Evolutionary conservation across 2,329 filamentous ascomycete genomes (phyloP).

Genomic region (Elsinoe necatrix): DNA sequence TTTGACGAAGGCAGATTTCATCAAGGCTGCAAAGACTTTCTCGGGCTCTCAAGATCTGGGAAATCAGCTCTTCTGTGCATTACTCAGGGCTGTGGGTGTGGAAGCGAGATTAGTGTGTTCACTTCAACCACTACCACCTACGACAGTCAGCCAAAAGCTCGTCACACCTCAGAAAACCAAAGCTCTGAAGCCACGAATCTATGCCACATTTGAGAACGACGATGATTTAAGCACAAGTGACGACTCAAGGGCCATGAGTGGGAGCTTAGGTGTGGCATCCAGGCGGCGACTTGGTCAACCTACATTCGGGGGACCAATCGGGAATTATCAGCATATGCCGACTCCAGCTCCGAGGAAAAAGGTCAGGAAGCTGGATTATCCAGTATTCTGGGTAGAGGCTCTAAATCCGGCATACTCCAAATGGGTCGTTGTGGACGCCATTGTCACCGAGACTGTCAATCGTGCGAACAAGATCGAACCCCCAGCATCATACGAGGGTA

Average conservation of each 20-base stretch:
- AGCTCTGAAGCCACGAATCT: conserved; percentile 22
- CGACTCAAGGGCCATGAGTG: conserved; percentile 20
- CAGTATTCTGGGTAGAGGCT: conserved; percentile 90
- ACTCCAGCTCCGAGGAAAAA: conserved; percentile 31
- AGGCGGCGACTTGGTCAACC: conserved; percentile 30
- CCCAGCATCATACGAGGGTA: conserved; percentile 65
- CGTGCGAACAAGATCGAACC: conserved; percentile 74
- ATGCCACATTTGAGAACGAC: conserved; percentile 24
- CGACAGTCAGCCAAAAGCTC: conserved; percentile 40
- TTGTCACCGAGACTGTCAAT: conserved; percentile 72
- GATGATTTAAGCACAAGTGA: conserved; percentile 21
- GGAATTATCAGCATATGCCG: conserved; percentile 24
- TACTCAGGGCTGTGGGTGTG: conserved; percentile 75
- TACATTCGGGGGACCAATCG: conserved; percentile 19
- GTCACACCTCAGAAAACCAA: conserved; percentile 36
- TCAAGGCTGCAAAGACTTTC: conserved; percentile 57
- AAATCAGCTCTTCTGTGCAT: conserved; percentile 80
- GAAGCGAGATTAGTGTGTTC: conserved; percentile 81
- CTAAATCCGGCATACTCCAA: conserved; percentile 80
- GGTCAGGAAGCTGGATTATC: conserved; percentile 64
- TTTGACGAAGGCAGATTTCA: conserved; percentile 62
- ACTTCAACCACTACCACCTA: conserved; percentile 70
- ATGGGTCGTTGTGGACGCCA: conserved; percentile 80
- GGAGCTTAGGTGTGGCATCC: not conserved
- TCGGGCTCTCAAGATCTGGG: conserved; percentile 82